phyloP scores from a whole-genome alignment of 2,329 filamentous ascomycete species.

The Nothopassalora personata region DNA sequence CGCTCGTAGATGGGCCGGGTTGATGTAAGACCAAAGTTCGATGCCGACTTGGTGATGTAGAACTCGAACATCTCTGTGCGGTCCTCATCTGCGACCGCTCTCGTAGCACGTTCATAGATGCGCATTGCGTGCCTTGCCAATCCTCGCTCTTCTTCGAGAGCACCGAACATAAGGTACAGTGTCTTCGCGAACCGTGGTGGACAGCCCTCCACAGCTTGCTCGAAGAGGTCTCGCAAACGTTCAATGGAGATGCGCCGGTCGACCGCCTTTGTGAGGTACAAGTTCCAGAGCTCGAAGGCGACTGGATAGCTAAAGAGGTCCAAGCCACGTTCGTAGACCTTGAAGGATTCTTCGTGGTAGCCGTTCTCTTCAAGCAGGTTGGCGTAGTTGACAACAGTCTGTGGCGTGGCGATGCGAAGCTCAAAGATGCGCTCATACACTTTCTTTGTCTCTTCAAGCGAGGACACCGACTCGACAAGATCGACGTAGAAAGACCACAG shows the following conservation, averaged over 20 bases:
- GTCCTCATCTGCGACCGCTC: slow-evolving; percentile 91
- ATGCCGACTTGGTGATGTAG: slow-evolving; percentile 97
- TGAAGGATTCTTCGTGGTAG: slow-evolving; percentile 97
- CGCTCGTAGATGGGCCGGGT: slow-evolving; percentile 94
- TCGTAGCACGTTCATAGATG: slow-evolving; percentile 94
- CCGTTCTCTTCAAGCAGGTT: slow-evolving; percentile 90
- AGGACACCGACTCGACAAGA: slow-evolving; percentile 88
- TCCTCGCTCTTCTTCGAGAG: slow-evolving; percentile 90
- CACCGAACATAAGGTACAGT: slow-evolving; percentile 96
- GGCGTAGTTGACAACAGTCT: slow-evolving; percentile 97
- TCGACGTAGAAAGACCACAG: slow-evolving; percentile 99
- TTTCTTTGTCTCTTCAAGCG: slow-evolving; percentile 84
- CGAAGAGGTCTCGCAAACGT: slow-evolving; percentile 86
- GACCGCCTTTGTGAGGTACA: slow-evolving; percentile 95
- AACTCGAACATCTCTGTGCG: slow-evolving; percentile 98
- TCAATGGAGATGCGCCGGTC: slow-evolving; percentile 96
- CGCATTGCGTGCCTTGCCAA: slow-evolving; percentile 96
- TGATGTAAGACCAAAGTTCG: slow-evolving; percentile 93
- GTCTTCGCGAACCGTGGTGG: slow-evolving; percentile 94
- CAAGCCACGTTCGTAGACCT: slow-evolving; percentile 88
- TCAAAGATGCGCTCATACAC: slow-evolving; percentile 98
- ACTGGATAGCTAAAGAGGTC: slow-evolving; percentile 99
- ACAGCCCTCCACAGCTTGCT: slow-evolving; percentile 91
- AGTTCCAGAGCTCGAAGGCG: slow-evolving; percentile 96
- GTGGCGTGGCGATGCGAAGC: slow-evolving; percentile 92